Evolutionary conservation across 2,329 filamentous ascomycete genomes (phyloP), one percentile per base, ranked within the genome.

Genomic region (Shiraia sp.): DNA sequence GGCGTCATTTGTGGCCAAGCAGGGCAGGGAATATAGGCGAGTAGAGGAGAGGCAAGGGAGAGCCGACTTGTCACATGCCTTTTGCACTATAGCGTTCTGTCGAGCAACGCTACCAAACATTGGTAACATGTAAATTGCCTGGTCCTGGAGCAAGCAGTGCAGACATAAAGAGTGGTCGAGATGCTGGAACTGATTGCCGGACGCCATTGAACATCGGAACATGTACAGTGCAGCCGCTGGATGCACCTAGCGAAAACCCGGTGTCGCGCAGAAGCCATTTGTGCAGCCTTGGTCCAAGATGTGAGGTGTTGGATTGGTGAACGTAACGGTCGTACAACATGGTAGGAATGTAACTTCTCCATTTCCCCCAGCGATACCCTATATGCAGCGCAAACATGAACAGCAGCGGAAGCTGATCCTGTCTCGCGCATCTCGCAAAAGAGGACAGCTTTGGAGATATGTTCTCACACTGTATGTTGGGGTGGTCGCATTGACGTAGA

Each of bases 41-140:
- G 51, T 51, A 62, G 56, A 59, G 47, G 45, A 22, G 39, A 55
- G 48, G 61, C 57, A 65, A 66, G 62, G 63, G 59, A 59, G 51
- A 40, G 49, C 41, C 19, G 53, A 59, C 58, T 53, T 63, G 58
- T 62, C 57, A 58, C 47, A 54, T 59, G 51, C 51, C 51, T 55
- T 36, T 51, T 36, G 42, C 34, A 40, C 43, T 26, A 52, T 53
- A 56, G 57, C 57, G 50, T n/a, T 46, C 51, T 57, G 49, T 60
- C 47, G 56, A 49, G 52, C 47, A 59, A 64, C 55, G 55, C 47
- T 57, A 55, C 57, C 53, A 59, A 58, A 56, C 56, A 52, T 43
- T 44, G 53, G 41, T 45, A 40, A 40, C 43, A 50, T 49, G 45
- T 40, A 42, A 36, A 40, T 45, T 45, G 45, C 38, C 46, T 52